Evolutionary conservation across 2,329 filamentous ascomycete species (phyloP).

Genomic region (Aspergillus calidoustus): DNA sequence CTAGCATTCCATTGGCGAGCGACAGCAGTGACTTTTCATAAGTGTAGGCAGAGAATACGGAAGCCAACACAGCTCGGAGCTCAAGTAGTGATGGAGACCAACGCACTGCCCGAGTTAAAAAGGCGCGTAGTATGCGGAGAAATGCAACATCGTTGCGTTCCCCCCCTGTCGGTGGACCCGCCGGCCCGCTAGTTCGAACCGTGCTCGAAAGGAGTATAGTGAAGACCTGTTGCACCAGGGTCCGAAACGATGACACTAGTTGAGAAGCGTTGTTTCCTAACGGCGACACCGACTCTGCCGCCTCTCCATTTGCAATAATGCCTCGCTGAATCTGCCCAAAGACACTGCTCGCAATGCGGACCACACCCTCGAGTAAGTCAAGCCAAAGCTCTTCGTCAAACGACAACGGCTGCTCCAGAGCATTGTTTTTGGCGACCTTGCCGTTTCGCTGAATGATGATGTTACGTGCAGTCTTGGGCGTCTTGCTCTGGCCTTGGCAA

Average conservation of each 20-base stretch:
- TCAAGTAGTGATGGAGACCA: constrained; percentile 86
- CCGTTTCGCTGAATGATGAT: constrained; percentile 33
- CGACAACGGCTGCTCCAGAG: constrained; percentile 61
- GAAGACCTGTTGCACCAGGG: constrained; percentile 86
- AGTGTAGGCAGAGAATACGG: constrained; percentile 92
- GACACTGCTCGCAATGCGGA: constrained; percentile 66
- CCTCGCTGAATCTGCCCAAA: constrained; percentile 58
- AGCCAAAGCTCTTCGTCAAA: constrained; percentile 69
- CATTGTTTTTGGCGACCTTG: constrained; percentile 40
- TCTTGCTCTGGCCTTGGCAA: constrained; percentile 82
- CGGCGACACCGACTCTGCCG: constrained; percentile 21
- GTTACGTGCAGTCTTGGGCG: constrained; percentile 44
- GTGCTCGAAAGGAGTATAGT: constrained; percentile 81
- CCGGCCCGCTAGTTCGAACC: constrained; percentile 52
- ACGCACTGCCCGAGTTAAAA: constrained; percentile 79
- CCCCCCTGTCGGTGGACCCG: constrained; percentile 33
- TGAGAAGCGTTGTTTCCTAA: constrained; percentile 38
- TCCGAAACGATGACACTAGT: constrained; percentile 70
- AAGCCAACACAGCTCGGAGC: constrained; percentile 79
- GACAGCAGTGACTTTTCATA: constrained; percentile 90
- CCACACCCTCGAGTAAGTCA: constrained; percentile 66
- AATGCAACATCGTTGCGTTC: constrained; percentile 71
- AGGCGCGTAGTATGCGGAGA: constrained; percentile 83
- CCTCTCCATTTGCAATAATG: constrained; percentile 26
- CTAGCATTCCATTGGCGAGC: constrained; percentile 83